phyloP scores from a whole-genome alignment of 352 stramenopile species.

The Peronospora destructor region DNA sequence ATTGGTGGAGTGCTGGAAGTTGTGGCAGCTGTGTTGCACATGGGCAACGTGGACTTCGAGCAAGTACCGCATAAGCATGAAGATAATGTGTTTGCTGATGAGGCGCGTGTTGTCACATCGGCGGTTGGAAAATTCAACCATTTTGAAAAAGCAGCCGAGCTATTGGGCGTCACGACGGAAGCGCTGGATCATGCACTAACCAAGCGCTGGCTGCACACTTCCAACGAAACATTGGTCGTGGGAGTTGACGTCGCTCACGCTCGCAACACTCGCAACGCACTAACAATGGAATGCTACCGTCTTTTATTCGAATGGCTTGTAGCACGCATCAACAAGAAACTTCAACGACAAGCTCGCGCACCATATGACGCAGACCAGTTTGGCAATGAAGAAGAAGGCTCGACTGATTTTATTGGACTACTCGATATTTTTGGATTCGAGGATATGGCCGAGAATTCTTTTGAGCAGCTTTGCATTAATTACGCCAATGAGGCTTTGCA shows the following conservation, averaged over 20 bases:
- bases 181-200: slow-evolving; percentile 55
- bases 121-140: slow-evolving; percentile 18
- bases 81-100: slow-evolving; percentile 28
- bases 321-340: slow-evolving; percentile 82
- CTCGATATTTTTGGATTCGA: slow-evolving; percentile 89
- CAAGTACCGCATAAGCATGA: slow-evolving; percentile 24
- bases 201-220: slow-evolving; percentile 51
- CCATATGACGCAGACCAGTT: slow-evolving; percentile 14
- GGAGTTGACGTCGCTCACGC: slow-evolving; percentile 57
- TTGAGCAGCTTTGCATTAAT: slow-evolving; percentile 89
- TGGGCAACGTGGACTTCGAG: slow-evolving; percentile 82
- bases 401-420: slow-evolving; percentile 62
- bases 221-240: slow-evolving; percentile 71
- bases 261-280: slow-evolving; percentile 76
- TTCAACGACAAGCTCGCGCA: slow-evolving; percentile 28
- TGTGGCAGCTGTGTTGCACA: slow-evolving; percentile 77
- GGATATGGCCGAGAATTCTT: slow-evolving; percentile 79
- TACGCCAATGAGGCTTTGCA: slow-evolving; percentile 86
- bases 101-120: slow-evolving; percentile 18
- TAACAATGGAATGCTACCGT: slow-evolving; percentile 91
- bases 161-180: slow-evolving; percentile 53
- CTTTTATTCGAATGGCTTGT: slow-evolving; percentile 94
- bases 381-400: slow-evolving; percentile 12
- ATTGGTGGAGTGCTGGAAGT: slow-evolving; percentile 62
- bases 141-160: slow-evolving; percentile 44